Conservation (phyloP, 2,329 filamentous ascomycete species). For the Cladosporium sp. region DNA sequence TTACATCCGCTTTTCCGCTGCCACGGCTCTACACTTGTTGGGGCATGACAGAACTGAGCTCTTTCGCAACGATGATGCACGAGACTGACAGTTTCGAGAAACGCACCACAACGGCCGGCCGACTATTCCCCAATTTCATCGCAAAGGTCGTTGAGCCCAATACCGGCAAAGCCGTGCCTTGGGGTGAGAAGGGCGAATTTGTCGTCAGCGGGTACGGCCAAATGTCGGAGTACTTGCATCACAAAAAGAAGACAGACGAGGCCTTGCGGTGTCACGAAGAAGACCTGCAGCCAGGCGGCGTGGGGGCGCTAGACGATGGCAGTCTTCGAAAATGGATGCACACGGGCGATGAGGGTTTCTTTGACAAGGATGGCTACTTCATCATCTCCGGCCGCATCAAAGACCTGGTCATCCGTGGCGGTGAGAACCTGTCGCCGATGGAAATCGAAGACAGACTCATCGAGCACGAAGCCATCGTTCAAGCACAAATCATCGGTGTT, state of each 20-base stretch:
- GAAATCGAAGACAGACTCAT: constrained; percentile 30
- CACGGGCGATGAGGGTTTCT: constrained; percentile 55
- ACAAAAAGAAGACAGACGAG: constrained; percentile 69
- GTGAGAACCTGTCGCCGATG: constrained; percentile 58
- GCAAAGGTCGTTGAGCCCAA: constrained; percentile 63
- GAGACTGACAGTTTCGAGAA: constrained; percentile 64
- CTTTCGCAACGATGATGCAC: constrained; percentile 76
- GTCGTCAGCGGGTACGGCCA: constrained; percentile 76
- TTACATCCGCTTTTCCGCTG: constrained; percentile 69
- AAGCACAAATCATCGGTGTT: constrained; percentile 28
- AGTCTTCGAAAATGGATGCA: constrained; percentile 49
- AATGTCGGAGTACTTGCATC: constrained; percentile 60
- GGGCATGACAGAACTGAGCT: constrained; percentile 70
- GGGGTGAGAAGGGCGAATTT: constrained; percentile 66
- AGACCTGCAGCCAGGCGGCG: constrained; percentile 32
- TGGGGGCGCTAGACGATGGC: constrained; percentile 10
- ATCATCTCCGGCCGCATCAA: constrained; percentile 33
- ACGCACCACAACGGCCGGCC: constrained; percentile 68
- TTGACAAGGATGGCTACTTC: constrained; percentile 41
- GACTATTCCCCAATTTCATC: constrained; percentile 66
- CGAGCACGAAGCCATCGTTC: constrained; percentile 22
- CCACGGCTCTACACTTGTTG: constrained; percentile 58
- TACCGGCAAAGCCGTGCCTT: constrained; percentile 51
- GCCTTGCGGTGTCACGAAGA: constrained; percentile 47
- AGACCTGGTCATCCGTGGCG: constrained; percentile 45